Evolutionary conservation across 1,284 basidiomycete genomes (phyloP).

Genomic region (Microbotryomycetes sp.): DNA sequence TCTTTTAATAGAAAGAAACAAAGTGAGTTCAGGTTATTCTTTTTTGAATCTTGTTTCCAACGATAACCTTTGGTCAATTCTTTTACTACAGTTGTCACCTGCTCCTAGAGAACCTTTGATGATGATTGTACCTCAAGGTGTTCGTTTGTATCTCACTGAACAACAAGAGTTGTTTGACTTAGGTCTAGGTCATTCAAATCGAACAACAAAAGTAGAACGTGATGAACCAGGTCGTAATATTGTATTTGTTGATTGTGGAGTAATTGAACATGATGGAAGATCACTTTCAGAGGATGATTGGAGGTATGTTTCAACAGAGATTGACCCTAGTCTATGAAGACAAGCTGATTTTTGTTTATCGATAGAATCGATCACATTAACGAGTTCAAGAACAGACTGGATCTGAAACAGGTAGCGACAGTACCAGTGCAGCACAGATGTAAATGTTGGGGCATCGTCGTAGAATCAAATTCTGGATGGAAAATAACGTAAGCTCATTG

Average conservation of each 20-base stretch:
- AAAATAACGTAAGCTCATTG: conserved; percentile 56
- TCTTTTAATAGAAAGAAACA: conserved; percentile 63
- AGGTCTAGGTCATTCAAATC: conserved; percentile 27
- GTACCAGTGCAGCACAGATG: conserved; percentile 60
- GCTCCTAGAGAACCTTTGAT: conserved; percentile 16
- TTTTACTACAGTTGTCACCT: conserved; percentile 9
- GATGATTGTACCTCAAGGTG: conserved; percentile 28
- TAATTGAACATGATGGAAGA: conserved; percentile 21
- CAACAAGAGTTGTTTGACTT: conserved; percentile 37
- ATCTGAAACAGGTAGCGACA: conserved; percentile 49
- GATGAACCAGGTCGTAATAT: conserved; percentile 6
- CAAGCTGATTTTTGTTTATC: too few species aligned
- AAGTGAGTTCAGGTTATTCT: conserved; percentile 48
- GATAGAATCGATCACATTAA: conserved; percentile 1
- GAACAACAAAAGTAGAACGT: background rate
- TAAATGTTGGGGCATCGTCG: conserved; percentile 60
- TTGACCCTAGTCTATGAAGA: background rate
- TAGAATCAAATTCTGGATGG: conserved; percentile 68
- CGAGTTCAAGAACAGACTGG: conserved; percentile 18
- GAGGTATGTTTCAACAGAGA: conserved; percentile 4
- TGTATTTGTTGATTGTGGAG: conserved; percentile 24
- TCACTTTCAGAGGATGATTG: background rate
- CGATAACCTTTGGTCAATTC: conserved; percentile 10
- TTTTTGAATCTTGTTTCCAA: background rate
- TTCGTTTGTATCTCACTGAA: conserved; percentile 29